phyloP scores from a whole-genome alignment of 768 basidiomycete genomes.

The Boletus speciosus region DNA sequence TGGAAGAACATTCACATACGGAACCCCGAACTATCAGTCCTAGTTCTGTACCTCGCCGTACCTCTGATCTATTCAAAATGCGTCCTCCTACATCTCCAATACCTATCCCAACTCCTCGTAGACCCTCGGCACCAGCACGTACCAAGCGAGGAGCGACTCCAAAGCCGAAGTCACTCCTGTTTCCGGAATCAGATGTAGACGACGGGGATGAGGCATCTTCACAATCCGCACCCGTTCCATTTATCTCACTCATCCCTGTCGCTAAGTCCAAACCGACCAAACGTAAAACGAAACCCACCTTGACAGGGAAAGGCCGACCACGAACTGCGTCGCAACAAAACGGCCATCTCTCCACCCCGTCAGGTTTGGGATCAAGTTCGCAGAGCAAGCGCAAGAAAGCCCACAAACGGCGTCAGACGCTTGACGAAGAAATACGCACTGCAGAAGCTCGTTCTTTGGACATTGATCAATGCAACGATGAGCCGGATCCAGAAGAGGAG shows the following conservation, averaged over 20 bases:
- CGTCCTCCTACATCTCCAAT: conserved; percentile 66
- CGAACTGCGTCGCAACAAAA: conserved; percentile 2
- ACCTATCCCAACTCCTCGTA: conserved; percentile 48
- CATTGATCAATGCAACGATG: conserved; percentile 34
- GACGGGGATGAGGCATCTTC: conserved; percentile 21
- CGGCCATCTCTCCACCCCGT: background rate
- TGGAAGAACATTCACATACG: conserved; percentile 24
- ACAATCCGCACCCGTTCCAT: conserved; percentile 13
- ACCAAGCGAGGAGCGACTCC: conserved; percentile 33
- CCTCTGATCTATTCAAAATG: conserved; percentile 47
- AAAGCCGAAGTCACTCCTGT: conserved; percentile 19
- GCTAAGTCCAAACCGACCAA: conserved; percentile 11
- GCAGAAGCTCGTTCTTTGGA: conserved; percentile 38
- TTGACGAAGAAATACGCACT: conserved; percentile 63
- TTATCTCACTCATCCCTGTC: conserved; percentile 24
- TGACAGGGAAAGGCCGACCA: conserved; percentile 20
- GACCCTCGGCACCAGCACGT: conserved; percentile 58
- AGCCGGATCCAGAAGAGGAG: conserved; percentile 39
- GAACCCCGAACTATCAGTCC: conserved; percentile 6
- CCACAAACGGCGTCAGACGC: conserved; percentile 45
- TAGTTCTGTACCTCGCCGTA: conserved; percentile 11
- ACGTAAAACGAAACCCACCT: conserved; percentile 12
- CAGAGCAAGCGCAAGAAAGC: conserved; percentile 20
- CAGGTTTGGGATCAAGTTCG: conserved; percentile 11
- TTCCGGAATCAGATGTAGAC: conserved; percentile 21